phyloP scores from a whole-genome alignment of 108 stramenopile species.

The Asterionellopsis glacialis region DNA sequence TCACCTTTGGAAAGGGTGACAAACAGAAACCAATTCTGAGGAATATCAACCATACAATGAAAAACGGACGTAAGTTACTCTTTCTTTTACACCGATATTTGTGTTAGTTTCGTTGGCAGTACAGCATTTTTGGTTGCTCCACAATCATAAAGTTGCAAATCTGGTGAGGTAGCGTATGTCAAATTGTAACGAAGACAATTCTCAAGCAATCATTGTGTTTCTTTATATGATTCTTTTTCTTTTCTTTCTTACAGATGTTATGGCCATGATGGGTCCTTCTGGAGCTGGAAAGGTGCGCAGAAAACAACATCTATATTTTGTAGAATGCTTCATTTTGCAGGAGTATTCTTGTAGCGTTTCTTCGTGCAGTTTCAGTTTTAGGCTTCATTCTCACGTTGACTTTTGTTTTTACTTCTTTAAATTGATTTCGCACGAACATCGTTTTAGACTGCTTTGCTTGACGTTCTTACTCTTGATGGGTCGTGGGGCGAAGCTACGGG shows the following conservation, averaged over 20 bases:
- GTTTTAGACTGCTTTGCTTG: slow-evolving; percentile 11
- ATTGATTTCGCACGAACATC: too few species aligned
- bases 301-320: not conserved
- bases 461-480: slow-evolving; percentile 18
- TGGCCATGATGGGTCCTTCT: slow-evolving; percentile 30
- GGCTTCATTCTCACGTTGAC: not conserved
- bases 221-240: not conserved
- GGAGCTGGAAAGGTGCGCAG: slow-evolving; percentile 18
- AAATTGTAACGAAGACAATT: too few species aligned
- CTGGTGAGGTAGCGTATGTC: too few species aligned
- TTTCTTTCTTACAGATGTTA: slow-evolving; percentile 4
- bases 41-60: slow-evolving; percentile 12
- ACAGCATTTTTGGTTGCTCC: not conserved
- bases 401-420: too few species aligned
- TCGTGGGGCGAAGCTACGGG: slow-evolving; percentile 17
- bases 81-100: too few species aligned
- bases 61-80: slow-evolving; percentile 19
- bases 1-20: slow-evolving; percentile 12
- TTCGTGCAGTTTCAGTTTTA: not conserved
- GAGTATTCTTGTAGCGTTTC: not conserved
- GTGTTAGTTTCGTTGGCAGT: not conserved
- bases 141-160: too few species aligned
- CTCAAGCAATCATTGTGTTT: too few species aligned
- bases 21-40: slow-evolving; percentile 14
- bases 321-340: not conserved